phyloP scores from a whole-genome alignment of 306 rosid species.

The Arachis hypogaea region DNA sequence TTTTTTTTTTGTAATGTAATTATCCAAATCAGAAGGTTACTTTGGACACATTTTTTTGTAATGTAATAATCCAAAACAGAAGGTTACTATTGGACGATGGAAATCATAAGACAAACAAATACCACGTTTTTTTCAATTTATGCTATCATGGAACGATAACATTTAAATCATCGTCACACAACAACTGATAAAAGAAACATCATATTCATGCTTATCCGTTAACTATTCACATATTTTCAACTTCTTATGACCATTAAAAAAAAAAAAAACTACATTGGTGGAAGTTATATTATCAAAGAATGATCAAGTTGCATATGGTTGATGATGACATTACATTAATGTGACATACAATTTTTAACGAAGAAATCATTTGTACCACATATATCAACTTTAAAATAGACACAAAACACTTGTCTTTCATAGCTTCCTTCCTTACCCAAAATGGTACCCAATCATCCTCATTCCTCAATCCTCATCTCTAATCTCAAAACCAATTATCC shows the following conservation, averaged over 20 bases:
- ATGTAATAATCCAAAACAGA: neutral
- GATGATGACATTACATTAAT: slow-evolving; percentile 1
- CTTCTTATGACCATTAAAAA: neutral
- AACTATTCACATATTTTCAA: neutral
- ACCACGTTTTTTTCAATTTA: neutral
- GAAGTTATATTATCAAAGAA: slow-evolving; percentile 6
- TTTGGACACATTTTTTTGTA: no score
- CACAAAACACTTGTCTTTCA: neutral
- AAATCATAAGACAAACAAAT: neutral
- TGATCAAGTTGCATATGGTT: neutral
- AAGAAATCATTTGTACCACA: neutral
- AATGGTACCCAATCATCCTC: slow-evolving; percentile 19
- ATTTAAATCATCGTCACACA: neutral
- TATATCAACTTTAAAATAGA: neutral
- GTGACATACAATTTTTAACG: neutral
- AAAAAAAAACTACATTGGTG: neutral
- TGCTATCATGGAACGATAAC: neutral
- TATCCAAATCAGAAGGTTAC: neutral
- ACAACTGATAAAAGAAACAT: neutral
- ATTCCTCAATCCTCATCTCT: neutral
- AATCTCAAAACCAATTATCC: neutral
- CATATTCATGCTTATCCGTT: slow-evolving; percentile 19
- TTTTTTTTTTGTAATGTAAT: neutral
- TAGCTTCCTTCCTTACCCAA: neutral
- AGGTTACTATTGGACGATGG: neutral